phyloP scores from a whole-genome alignment of 306 rosid species.

The Quercus gilva region DNA sequence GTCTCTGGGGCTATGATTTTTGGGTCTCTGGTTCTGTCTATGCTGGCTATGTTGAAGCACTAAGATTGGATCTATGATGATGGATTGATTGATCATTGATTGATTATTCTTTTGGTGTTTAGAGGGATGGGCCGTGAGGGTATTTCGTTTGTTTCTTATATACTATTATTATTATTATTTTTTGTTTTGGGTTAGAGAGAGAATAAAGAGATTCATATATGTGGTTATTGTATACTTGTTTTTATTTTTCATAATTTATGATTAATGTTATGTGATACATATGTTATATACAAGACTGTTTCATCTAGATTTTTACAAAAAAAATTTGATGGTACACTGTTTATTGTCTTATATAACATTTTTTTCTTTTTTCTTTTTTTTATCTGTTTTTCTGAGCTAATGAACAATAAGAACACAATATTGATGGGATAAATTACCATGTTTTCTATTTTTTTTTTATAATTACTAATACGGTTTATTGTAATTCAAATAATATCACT shows the following conservation, averaged over 20 bases:
- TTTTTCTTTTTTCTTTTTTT: no score
- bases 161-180: not conserved
- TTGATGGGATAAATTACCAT: no score
- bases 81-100: no score
- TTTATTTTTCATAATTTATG: not conserved
- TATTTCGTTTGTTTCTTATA: not conserved
- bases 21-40: slow-evolving; percentile 29
- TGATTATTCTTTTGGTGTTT: not conserved
- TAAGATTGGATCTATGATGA: not conserved
- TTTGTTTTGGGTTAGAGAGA: slow-evolving; percentile 22
- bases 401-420: no score
- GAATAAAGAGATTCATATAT: slow-evolving; percentile 7
- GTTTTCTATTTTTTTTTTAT: no score
- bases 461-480: no score
- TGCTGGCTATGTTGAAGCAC: slow-evolving; percentile 28
- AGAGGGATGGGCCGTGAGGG: not conserved
- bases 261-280: not conserved
- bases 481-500: no score
- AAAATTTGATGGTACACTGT: no score
- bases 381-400: no score
- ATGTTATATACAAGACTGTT: no score
- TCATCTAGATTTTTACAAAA: no score
- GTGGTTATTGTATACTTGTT: not conserved
- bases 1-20: slow-evolving; percentile 32
- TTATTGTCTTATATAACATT: no score